phyloP scores from a whole-genome alignment of 225 moss, liverwort and hornwort genomes.

The Rhytidiadelphus loreus region DNA sequence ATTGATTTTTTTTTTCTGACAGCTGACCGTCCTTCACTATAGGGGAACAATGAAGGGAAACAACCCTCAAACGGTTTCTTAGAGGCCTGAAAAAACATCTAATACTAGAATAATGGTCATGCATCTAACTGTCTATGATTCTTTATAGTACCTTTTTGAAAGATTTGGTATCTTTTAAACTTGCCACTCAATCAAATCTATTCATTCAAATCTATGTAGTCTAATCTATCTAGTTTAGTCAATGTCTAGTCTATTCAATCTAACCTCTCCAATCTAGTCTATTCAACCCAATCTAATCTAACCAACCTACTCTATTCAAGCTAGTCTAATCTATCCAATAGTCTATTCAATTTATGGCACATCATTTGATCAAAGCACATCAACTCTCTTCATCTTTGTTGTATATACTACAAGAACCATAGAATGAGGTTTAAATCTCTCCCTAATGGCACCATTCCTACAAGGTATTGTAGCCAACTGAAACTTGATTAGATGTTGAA shows the following conservation, averaged over 20 bases:
- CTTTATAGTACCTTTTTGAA: not conserved
- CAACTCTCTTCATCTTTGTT: not conserved
- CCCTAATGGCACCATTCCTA: not conserved
- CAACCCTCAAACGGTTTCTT: no score
- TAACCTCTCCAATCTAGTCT: no score
- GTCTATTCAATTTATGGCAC: not conserved
- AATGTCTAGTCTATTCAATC: no score
- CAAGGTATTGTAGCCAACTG: fast-evolving
- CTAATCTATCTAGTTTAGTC: not conserved
- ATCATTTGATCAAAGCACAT: not conserved
- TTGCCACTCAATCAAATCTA: fast-evolving
- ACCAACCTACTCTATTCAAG: fast-evolving
- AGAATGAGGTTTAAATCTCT: not conserved
- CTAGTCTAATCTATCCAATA: no score
- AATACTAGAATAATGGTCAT: not conserved
- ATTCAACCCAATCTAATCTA: fast-evolving
- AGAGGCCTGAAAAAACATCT: no score
- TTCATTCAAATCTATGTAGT: fast-evolving
- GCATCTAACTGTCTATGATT: not conserved
- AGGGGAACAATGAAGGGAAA: no score
- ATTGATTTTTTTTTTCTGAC: no score
- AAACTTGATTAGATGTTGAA: not conserved
- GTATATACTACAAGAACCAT: not conserved
- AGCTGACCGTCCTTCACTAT: no score
- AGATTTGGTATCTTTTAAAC: not conserved